These are phyloP conservation scores for Wickerhamomyces hampshirensis DNA, from an alignment of 805 yeast species.

Conservation along the genomic window DNA sequence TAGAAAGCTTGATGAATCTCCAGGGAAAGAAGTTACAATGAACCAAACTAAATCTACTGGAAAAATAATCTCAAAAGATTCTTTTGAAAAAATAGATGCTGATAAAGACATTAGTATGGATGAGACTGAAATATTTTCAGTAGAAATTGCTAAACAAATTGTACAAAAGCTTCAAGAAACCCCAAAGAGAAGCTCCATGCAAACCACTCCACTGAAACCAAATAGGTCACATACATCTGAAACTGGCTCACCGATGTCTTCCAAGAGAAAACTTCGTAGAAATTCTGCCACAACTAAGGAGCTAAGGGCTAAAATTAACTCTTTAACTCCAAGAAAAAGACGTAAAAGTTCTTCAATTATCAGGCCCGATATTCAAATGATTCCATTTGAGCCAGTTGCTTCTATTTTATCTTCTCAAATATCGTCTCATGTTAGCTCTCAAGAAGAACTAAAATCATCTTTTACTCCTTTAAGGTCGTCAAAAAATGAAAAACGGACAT, in stretches of 20 bases:
- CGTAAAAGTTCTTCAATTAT: constrained; percentile 7
- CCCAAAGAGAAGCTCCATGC: not conserved
- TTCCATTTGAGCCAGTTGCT: constrained; percentile 3
- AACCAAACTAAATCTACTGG: constrained; percentile 1
- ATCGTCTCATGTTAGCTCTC: constrained; percentile 7
- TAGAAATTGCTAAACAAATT: not conserved
- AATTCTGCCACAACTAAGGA: constrained; percentile 8
- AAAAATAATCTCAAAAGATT: not conserved
- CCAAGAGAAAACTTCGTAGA: constrained; percentile 14
- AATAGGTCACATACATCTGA: constrained; percentile 26
- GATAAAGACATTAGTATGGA: constrained; percentile 15
- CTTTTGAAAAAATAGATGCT: not conserved
- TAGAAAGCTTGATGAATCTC: constrained; percentile 6
- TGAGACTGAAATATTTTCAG: constrained; percentile 8
- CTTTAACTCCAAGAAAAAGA: constrained; percentile 23
- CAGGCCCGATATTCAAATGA: not conserved
- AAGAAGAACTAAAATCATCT: constrained; percentile 14
- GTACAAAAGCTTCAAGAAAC: not conserved
- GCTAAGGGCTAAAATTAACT: constrained; percentile 20
- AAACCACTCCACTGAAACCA: constrained; percentile 21
- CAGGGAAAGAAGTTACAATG: constrained; percentile 1
- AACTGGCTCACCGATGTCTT: constrained; percentile 26
- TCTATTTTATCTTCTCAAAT: constrained; percentile 1
- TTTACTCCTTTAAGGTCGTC: constrained; percentile 24
- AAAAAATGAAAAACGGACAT: constrained; percentile 9